A percentile compares a stretch with the other conserved stretches of the same genome.
Conservation (phyloP, 371 early-diverging fungal genomes). For the Blastocladiella emersonii region DNA sequence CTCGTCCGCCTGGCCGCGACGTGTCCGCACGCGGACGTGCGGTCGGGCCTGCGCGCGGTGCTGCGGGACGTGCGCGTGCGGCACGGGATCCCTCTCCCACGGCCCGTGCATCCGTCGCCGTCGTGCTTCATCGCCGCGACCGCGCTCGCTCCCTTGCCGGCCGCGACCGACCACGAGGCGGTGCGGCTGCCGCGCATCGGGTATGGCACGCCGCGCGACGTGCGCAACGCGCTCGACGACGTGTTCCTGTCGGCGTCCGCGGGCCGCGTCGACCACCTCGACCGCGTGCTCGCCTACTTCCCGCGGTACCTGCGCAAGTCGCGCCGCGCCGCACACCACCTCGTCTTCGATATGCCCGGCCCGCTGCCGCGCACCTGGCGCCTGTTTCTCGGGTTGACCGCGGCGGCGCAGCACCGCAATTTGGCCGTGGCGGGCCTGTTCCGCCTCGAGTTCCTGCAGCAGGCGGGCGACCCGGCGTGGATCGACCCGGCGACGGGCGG, state of each 20-base stretch:
- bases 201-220: neutral
- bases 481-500: constrained; percentile 24
- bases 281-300: constrained; percentile 44
- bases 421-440: constrained; percentile 41
- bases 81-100: constrained; percentile 30
- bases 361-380: constrained; percentile 43
- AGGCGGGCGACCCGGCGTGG: constrained; percentile 48
- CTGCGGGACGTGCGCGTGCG: constrained; percentile 29
- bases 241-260: constrained; percentile 11
- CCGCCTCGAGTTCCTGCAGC: constrained; percentile 37
- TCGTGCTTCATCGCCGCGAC: constrained; percentile 37
- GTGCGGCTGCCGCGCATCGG: neutral
- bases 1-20: constrained; percentile 36
- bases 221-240: neutral
- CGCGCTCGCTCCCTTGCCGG: constrained; percentile 30
- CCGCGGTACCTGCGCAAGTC: constrained; percentile 45
- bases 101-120: constrained; percentile 36
- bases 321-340: constrained; percentile 24
- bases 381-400: constrained; percentile 41
- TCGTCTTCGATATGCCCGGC: constrained; percentile 31
- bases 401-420: constrained; percentile 43
- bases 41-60: constrained; percentile 30
- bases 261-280: constrained; percentile 37
- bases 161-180: constrained; percentile 12
- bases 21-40: constrained; percentile 44